Conservation (phyloP, 768 basidiomycete species). For the Suillus clintonianus region DNA sequence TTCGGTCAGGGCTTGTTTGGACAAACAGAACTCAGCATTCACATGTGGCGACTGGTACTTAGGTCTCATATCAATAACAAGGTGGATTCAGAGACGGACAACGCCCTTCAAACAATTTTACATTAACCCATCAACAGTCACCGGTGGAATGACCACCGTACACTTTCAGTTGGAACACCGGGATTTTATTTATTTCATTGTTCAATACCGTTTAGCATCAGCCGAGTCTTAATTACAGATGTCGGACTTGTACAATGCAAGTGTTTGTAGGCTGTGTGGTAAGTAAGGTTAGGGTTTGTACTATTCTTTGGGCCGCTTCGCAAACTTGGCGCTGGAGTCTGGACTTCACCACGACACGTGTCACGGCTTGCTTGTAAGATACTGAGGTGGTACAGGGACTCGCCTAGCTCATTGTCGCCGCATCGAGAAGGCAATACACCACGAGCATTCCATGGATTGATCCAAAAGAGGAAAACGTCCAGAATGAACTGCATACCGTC, state of each 20-base stretch:
- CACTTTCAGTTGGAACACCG: background rate
- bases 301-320: background rate
- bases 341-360: background rate
- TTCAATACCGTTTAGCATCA: background rate
- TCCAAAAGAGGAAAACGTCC: too few species aligned
- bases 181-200: background rate
- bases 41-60: background rate
- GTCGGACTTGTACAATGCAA: background rate
- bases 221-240: background rate
- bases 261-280: background rate
- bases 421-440: too few species aligned
- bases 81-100: background rate
- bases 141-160: background rate
- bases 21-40: constrained; percentile 7
- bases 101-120: background rate
- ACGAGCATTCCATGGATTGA: too few species aligned
- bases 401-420: too few species aligned
- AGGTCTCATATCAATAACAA: background rate
- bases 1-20: constrained; percentile 4
- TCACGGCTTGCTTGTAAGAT: background rate
- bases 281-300: background rate
- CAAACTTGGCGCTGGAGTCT: background rate
- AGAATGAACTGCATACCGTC: too few species aligned
- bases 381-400: too few species aligned
- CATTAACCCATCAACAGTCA: background rate